phyloP scores from a whole-genome alignment of 192 early-diverging fungal genomes.

The Lobosporangium transversale region DNA sequence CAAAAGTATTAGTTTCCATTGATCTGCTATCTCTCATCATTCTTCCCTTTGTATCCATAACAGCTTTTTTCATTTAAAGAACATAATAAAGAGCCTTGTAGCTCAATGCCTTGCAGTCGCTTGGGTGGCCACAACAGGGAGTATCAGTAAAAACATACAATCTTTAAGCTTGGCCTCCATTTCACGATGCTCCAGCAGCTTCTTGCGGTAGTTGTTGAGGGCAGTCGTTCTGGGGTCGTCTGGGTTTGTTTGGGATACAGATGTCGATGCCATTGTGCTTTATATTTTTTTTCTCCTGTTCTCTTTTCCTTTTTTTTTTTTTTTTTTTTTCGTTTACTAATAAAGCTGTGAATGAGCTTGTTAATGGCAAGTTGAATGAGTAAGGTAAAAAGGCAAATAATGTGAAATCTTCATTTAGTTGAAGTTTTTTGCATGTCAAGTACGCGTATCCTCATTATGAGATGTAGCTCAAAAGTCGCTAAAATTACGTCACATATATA shows the following conservation, averaged over 20 bases:
- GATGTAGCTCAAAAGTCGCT: no score
- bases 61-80: no score
- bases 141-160: conserved; percentile 57
- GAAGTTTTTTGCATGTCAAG: no score
- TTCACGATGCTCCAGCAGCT: conserved; percentile 93
- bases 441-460: no score
- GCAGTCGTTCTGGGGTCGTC: conserved; percentile 81
- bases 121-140: no score
- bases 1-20: not conserved
- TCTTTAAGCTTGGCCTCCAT: conserved; percentile 97
- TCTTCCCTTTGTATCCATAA: no score
- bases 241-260: conserved; percentile 2
- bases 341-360: no score
- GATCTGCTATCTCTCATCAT: no score
- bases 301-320: not conserved
- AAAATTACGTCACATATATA: no score
- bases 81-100: no score
- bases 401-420: not conserved
- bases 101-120: no score
- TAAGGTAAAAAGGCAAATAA: not conserved
- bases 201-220: conserved; percentile 85
- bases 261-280: conserved; percentile 31
- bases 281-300: not conserved
- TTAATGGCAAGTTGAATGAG: not conserved
- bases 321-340: not conserved